Evolutionary conservation across 1,284 basidiomycete species (phyloP).

Genomic region (Boletus smithii): DNA sequence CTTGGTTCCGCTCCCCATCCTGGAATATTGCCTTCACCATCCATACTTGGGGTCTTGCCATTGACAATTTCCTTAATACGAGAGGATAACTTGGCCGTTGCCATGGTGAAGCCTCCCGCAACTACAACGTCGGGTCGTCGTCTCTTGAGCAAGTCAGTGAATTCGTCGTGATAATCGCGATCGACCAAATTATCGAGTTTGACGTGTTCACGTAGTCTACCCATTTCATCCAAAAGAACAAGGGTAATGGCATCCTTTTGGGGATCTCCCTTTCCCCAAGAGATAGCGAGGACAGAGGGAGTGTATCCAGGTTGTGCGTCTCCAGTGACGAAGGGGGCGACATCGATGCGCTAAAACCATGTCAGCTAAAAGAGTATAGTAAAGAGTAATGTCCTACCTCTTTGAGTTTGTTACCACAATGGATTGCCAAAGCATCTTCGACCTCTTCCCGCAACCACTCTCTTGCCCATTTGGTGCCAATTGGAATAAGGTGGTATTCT

Average conservation of each 20-base stretch:
- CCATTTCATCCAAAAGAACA: constrained; percentile 85
- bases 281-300: constrained; percentile 87
- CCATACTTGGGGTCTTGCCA: constrained; percentile 24
- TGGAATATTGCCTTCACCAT: constrained; percentile 25
- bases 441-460: constrained; percentile 90
- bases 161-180: constrained; percentile 63
- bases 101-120: constrained; percentile 84
- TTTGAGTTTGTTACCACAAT: constrained; percentile 67
- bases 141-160: constrained; percentile 77
- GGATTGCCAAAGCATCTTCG: constrained; percentile 76
- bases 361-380: constrained; percentile 16
- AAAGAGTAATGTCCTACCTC: constrained; percentile 49
- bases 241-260: constrained; percentile 85
- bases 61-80: constrained; percentile 56
- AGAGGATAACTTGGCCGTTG: constrained; percentile 72
- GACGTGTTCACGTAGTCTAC: constrained; percentile 83
- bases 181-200: constrained; percentile 88
- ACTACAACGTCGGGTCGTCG: constrained; percentile 88
- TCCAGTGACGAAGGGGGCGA: constrained; percentile 68
- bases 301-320: constrained; percentile 68
- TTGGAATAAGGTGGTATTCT: constrained; percentile 77
- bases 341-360: constrained; percentile 57
- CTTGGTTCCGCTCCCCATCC: constrained; percentile 35
- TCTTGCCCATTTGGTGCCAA: constrained; percentile 82
- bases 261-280: constrained; percentile 93